Base-by-base conservation (phyloP, 306 rosid genomes). In the Cicer yamashitae region DNA sequence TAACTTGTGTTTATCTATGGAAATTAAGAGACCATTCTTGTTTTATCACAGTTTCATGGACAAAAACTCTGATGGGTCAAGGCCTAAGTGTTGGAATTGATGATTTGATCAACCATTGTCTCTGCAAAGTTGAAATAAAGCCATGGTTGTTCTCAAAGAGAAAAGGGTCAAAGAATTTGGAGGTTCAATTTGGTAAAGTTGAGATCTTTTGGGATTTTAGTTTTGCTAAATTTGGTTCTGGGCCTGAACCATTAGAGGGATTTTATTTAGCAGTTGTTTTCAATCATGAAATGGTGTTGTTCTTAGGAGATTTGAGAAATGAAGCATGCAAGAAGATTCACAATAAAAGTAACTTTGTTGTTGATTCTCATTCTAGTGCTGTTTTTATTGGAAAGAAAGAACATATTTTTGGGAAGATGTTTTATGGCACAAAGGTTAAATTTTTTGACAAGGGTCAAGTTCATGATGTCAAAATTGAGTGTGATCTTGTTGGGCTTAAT, bases 131-230 rank as follows among this genome's bases (percentile, higher is more conserved):
- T 48, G 97, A 96, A 9, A 86, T 96, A 67, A 91, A 90, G 84
- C 98, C 99, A 62, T 96, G 98, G 99, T 48, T 90, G 48, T 90
- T 96, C 84, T 89, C 96, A 30, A 92, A 82, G 78, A 87, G 89
- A 82, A 92, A 89, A 81, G 97, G 99, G 77, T 92, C 81, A 5
- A 92, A 83, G 78, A 92, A 70, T 77, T 61, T 88, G 37, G 92
- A 88, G 47, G 82, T 86, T 54, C 89, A 87, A 25, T 79, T 87
- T 34, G 71, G 77, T 12, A 90, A 87, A 80, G 69, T 90, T 43
- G 88, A 86, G 14, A 79, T 94, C 1, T 69, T 67, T 74, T 94
- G 98, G 98, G 98, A 94, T 54, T 71, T 91, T 22, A 87, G 88
- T 20, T 83, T 51, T 76, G 97, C 97, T 1, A 94, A 91, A 73